These are phyloP conservation scores for Colletotrichum sp. DNA, from an alignment of 2,329 filamentous ascomycete genomes.

Conservation along the genomic window DNA sequence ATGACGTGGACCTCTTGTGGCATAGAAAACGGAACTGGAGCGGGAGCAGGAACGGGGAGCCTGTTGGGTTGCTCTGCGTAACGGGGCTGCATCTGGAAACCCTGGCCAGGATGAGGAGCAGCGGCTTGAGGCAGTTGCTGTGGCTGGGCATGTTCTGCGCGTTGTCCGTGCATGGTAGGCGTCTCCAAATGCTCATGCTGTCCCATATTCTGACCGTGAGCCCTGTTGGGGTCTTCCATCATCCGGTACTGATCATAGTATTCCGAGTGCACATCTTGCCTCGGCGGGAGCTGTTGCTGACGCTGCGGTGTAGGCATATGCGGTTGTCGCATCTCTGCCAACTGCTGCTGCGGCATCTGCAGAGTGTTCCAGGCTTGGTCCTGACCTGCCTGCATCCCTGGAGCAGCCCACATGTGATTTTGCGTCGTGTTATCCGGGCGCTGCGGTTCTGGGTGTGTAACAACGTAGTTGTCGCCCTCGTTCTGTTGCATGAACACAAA, in stretches of 20 bases:
- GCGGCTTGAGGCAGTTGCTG: neutral
- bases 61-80: constrained; percentile 2
- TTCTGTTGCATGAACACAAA: constrained; percentile 13
- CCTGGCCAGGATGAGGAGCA: neutral
- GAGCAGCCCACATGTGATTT: constrained; percentile 3
- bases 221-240: neutral
- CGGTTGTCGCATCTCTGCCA: constrained; percentile 4
- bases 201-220: neutral
- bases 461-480: neutral
- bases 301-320: constrained; percentile 7
- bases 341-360: constrained; percentile 9
- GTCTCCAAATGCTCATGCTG: neutral
- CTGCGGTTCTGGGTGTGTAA: constrained; percentile 4
- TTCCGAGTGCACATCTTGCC: neutral
- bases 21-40: neutral
- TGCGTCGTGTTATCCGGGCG: neutral
- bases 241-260: constrained; percentile 14
- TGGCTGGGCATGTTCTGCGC: neutral
- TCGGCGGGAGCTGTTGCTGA: neutral
- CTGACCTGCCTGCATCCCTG: neutral
- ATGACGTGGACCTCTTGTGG: constrained; percentile 13
- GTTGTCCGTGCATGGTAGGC: neutral
- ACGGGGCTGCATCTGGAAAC: constrained; percentile 4
- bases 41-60: neutral
- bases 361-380: constrained; percentile 8